phyloP scores from a whole-genome alignment of 208 protist genomes.

The Leishmania tarentolae region DNA sequence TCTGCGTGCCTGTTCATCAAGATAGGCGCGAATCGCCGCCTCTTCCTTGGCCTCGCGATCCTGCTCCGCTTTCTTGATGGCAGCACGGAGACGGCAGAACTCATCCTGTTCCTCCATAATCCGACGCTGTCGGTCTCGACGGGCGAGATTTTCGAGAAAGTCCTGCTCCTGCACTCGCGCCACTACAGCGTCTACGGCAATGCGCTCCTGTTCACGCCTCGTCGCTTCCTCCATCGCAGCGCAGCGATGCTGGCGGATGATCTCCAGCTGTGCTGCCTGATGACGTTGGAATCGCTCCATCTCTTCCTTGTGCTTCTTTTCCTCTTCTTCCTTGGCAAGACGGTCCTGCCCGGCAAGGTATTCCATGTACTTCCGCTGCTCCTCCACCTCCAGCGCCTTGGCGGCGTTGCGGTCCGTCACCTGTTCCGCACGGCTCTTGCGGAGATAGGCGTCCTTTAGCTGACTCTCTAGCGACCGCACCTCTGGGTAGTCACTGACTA shows the following conservation, averaged over 20 bases:
- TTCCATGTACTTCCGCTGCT: constrained; percentile 70
- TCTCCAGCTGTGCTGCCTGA: constrained; percentile 73
- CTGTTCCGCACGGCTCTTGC: constrained; percentile 78
- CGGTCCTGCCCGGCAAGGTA: constrained; percentile 56
- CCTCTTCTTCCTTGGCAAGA: constrained; percentile 55
- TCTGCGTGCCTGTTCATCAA: constrained; percentile 68
- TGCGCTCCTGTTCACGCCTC: constrained; percentile 75
- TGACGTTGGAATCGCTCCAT: constrained; percentile 75
- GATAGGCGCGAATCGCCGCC: constrained; percentile 76
- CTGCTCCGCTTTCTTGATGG: constrained; percentile 77
- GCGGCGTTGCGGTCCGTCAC: constrained; percentile 53
- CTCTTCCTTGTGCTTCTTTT: constrained; percentile 49
- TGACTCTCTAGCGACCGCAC: constrained; percentile 75
- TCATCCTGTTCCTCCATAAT: constrained; percentile 82
- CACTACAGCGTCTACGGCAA: constrained; percentile 88
- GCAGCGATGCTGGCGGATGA: constrained; percentile 76
- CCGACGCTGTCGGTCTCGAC: constrained; percentile 73
- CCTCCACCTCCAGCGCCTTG: constrained; percentile 43
- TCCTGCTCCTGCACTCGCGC: constrained; percentile 87
- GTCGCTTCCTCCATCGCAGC: constrained; percentile 57
- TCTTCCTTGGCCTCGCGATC: constrained; percentile 83
- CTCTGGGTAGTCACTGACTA: constrained; percentile 75
- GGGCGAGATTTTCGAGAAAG: constrained; percentile 69
- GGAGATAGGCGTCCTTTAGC: constrained; percentile 78
- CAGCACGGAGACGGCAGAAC: constrained; percentile 72